phyloP scores from a whole-genome alignment of 139 green algal species.

The Coelastrella sp. region DNA sequence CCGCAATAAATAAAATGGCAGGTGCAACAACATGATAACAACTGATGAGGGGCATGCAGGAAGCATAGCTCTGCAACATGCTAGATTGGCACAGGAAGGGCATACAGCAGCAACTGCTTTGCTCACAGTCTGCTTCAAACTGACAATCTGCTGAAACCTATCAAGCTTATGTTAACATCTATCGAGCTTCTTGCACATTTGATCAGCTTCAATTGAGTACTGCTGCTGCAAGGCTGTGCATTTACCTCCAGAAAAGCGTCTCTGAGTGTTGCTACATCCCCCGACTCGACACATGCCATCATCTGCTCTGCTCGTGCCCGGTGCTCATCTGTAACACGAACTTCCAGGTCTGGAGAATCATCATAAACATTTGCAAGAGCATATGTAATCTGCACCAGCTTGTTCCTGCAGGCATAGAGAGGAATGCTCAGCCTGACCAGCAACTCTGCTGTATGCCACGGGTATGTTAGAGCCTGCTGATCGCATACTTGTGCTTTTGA shows the following conservation, averaged over 20 bases:
- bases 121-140: no score
- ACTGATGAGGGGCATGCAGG: no score
- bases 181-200: no score
- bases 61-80: not conserved
- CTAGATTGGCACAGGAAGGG: not conserved
- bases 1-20: not conserved
- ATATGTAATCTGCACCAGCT: constrained; percentile 51
- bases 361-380: constrained; percentile 47
- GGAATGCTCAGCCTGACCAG: no score
- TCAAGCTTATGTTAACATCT: no score
- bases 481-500: not conserved
- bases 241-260: constrained; percentile 29
- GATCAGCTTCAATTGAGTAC: no score
- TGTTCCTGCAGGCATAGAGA: constrained; percentile 39
- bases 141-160: no score
- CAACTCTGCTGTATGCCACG: not conserved
- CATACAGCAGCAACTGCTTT: not conserved
- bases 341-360: constrained; percentile 42
- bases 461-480: not conserved
- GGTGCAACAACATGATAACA: not conserved
- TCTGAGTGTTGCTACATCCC: constrained; percentile 20
- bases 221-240: not conserved
- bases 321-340: constrained; percentile 45
- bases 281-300: constrained; percentile 45
- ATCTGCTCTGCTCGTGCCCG: constrained; percentile 39